Evolutionary conservation across 257 asterid species (phyloP).

Genomic region (Fraxinus anomala): DNA sequence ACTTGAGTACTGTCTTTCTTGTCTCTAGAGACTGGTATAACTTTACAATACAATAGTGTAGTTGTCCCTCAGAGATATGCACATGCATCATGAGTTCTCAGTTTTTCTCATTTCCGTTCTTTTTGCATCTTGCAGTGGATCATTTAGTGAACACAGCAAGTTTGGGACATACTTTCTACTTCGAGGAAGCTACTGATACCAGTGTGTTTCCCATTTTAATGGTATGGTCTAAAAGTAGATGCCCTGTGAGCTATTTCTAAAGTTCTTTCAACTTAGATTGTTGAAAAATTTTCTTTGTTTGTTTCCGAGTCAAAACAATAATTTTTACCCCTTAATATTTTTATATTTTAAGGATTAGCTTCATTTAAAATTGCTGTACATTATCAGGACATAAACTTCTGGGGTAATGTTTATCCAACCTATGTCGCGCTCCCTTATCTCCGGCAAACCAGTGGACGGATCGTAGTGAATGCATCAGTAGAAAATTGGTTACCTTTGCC

Average conservation of each 20-base stretch:
- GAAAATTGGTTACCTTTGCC: constrained; percentile 95
- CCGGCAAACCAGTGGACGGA: constrained; percentile 65
- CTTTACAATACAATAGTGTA: neutral
- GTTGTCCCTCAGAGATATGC: neutral
- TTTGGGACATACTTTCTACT: constrained; percentile 87
- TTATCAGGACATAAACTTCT: constrained; percentile 81
- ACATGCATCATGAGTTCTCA: neutral
- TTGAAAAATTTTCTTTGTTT: neutral
- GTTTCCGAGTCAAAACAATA: neutral
- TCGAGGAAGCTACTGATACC: constrained; percentile 85
- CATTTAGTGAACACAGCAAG: constrained; percentile 89
- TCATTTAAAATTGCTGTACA: neutral
- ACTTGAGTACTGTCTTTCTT: neutral
- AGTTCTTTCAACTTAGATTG: neutral
- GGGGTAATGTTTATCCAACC: constrained; percentile 97
- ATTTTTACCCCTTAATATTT: neutral
- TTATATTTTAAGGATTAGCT: neutral
- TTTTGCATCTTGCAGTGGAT: constrained; percentile 59
- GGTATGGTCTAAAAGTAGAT: constrained; percentile 39
- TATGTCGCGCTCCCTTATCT: constrained; percentile 83
- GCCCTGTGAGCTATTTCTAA: neutral
- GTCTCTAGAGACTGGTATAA: neutral
- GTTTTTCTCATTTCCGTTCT: neutral
- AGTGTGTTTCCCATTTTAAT: constrained; percentile 72
- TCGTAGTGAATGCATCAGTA: constrained; percentile 82